Percentiles rank a stretch among this genome's conserved stretches.
These are phyloP conservation scores for Eimeria praecox DNA, from an alignment of 169 alveolate species.

Conservation along the genomic window DNA sequence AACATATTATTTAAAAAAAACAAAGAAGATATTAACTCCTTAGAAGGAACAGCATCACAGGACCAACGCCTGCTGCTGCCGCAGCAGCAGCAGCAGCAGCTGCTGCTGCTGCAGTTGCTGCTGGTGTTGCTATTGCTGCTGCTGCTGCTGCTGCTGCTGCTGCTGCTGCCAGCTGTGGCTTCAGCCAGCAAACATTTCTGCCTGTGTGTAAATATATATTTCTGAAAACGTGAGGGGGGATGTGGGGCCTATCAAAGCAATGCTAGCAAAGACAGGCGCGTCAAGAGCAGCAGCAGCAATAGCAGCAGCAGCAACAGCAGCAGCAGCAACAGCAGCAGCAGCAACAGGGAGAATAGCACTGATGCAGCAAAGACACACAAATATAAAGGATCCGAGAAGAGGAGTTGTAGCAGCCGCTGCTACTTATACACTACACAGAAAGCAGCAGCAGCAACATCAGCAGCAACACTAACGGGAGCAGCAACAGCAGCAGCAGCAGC, in stretches of 20 bases:
- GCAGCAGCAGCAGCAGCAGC: neutral
- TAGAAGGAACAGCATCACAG: neutral
- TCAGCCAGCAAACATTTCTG: neutral
- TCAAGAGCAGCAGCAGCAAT: neutral
- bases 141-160: neutral
- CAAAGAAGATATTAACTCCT: neutral
- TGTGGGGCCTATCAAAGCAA: neutral
- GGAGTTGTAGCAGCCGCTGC: neutral
- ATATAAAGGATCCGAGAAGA: neutral
- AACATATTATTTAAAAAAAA: neutral
- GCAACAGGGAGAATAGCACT: neutral
- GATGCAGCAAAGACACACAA: neutral
- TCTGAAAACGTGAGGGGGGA: neutral
- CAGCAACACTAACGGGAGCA: neutral
- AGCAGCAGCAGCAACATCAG: neutral
- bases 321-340: neutral
- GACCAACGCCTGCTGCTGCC: neutral
- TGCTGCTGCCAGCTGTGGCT: neutral
- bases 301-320: neutral
- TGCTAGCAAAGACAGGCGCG: neutral
- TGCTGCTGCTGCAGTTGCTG: slow-evolving; percentile 6
- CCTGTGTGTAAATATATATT: neutral
- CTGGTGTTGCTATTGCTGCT: neutral
- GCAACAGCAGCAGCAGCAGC: neutral
- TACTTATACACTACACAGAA: neutral